A percentile compares a stretch with the other conserved stretches of the same genome.
phyloP scores from a whole-genome alignment of 768 basidiomycete species.

The Paxillus involutus region DNA sequence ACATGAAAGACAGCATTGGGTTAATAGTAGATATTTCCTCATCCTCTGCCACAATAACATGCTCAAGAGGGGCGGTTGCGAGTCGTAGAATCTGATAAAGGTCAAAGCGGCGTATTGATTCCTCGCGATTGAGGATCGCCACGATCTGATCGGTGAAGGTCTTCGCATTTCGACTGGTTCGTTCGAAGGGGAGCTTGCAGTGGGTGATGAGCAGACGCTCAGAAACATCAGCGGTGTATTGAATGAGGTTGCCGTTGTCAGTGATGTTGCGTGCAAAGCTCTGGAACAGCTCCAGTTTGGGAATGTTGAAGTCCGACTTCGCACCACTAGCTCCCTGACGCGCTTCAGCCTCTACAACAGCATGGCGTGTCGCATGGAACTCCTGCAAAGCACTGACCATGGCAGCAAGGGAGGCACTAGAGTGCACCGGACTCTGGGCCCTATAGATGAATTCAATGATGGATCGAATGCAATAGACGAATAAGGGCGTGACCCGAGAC shows the following conservation, averaged over 20 bases:
- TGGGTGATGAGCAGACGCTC: constrained; percentile 5
- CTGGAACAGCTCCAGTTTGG: neutral
- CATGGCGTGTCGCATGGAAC: too few species aligned
- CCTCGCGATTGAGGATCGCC: constrained; percentile 2
- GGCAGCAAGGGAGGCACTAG: too few species aligned
- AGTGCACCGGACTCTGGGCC: too few species aligned
- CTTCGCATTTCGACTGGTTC: constrained; percentile 14
- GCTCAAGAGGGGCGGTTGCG: neutral
- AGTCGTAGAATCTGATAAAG: neutral
- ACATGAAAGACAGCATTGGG: neutral
- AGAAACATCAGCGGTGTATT: constrained; percentile 26
- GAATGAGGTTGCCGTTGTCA: constrained; percentile 17
- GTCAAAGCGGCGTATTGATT: constrained; percentile 5
- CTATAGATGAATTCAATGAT: too few species aligned
- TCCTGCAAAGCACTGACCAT: too few species aligned
- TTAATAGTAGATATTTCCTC: neutral
- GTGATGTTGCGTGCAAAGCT: constrained; percentile 14
- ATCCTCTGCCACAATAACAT: neutral
- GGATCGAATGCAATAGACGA: too few species aligned
- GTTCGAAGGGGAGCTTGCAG: constrained; percentile 25
- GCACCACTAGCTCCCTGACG: too few species aligned
- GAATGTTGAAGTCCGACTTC: constrained; percentile 19
- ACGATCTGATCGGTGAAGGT: constrained; percentile 17
- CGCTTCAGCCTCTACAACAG: too few species aligned
- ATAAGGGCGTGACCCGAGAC: too few species aligned